Evolutionary conservation across 129 eudicot species (phyloP).

Genomic region (Flaveria bidentis): DNA sequence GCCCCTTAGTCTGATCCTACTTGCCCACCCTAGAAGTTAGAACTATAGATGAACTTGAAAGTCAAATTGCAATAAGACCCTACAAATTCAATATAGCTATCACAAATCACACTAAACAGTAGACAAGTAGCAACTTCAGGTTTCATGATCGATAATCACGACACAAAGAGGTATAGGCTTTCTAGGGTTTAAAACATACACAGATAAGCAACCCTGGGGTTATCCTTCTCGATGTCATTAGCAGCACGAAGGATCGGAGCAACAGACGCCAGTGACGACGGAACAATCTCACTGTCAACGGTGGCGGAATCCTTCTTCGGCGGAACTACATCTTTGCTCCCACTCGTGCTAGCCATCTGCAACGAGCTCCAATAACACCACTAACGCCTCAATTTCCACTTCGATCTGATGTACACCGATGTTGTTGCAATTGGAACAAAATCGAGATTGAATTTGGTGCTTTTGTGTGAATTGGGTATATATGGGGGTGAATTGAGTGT

Average conservation of each 20-base stretch:
- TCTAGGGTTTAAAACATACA: constrained; percentile 46
- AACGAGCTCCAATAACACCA: constrained; percentile 7
- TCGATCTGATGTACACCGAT: constrained; percentile 1
- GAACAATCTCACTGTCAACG: constrained; percentile 90
- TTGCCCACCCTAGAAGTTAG: background rate
- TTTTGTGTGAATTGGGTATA: constrained; percentile 25
- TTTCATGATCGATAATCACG: background rate
- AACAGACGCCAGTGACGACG: constrained; percentile 78
- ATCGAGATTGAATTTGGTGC: constrained; percentile 15
- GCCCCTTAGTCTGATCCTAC: too few relatives aligned
- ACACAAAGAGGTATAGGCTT: background rate
- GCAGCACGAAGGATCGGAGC: constrained; percentile 96
- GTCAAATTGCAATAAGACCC: background rate
- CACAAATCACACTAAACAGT: too few relatives aligned
- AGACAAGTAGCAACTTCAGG: too few relatives aligned
- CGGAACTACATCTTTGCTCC: constrained; percentile 57
- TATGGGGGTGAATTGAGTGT: constrained; percentile 35
- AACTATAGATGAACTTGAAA: background rate
- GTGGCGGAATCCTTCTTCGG: constrained; percentile 38
- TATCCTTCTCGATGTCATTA: constrained; percentile 75
- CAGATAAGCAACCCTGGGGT: constrained; percentile 86
- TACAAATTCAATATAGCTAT: background rate
- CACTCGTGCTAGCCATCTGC: constrained; percentile 86
- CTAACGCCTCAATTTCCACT: background rate
- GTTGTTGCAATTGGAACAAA: background rate